Evolutionary conservation across 2,329 filamentous ascomycete species (phyloP), one percentile per base, ranked within the genome.

Genomic region (Fusarium pseudoanthophilum): DNA sequence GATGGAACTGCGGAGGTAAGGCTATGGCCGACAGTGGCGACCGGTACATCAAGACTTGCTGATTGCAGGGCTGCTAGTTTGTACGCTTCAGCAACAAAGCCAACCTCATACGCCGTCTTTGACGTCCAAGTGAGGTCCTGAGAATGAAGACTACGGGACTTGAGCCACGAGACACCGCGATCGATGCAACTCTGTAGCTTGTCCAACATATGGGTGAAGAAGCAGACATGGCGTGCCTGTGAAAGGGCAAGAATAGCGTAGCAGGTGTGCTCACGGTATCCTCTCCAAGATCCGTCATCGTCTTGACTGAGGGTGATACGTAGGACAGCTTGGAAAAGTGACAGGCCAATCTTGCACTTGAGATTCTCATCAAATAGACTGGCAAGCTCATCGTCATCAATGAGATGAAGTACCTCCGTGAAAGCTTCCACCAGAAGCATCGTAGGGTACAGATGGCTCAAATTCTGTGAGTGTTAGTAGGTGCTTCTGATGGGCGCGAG

Each of bases 401-500:
- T 18, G 0, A 39, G 8, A 9, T 18, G 16, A 32, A 64, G 39
- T 1, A 64, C 1, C 1, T 64, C 55, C 3, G 21, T 60, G 16
- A 60, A 64, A 8, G 55, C 61, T 16, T 64, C 61, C 1, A 60
- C 24, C 2, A 64, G 16, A 3, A 64, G 45, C 46, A 64, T 64
- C 3, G 55, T 64, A 2, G 55, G 61, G 4, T 64, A 64, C 1
- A 64, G 32, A 5, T 45, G 39, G 5, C 61, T 64, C 18, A 64
- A 4, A 3, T 60, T 39, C 61, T 64, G 15, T 5, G 2, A 13
- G 1, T 11, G 11, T 61, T 16, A 56, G 26, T 15, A 14, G 30
- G 9, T 10, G 1, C 5, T 36, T 32, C 15, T 5, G 18, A 3
- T 2, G 1, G 0, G 11, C 7, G 28, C 0, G 28, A 32, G 11